Conservation (phyloP, 768 basidiomycete species). For the Termitomyces sp. region DNA sequence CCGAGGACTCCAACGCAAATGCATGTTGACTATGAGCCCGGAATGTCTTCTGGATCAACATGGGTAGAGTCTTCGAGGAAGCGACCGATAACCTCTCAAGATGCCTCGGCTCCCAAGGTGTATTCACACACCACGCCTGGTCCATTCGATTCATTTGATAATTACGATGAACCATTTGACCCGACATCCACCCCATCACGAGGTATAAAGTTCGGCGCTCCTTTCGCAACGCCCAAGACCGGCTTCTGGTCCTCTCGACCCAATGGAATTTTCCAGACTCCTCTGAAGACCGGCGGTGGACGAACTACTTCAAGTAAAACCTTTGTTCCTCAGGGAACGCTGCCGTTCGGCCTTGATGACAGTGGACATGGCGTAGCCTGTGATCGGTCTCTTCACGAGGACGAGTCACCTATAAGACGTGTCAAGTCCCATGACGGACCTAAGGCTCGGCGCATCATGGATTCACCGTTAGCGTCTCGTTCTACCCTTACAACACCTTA, state of each 20-base stretch:
- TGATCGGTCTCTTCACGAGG: slow-evolving; percentile 26
- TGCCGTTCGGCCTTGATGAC: slow-evolving; percentile 27
- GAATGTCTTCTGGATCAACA: slow-evolving; percentile 30
- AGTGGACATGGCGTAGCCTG: slow-evolving; percentile 20
- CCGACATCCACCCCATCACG: slow-evolving; percentile 80
- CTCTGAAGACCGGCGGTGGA: slow-evolving; percentile 31
- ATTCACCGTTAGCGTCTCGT: slow-evolving; percentile 26
- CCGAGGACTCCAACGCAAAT: slow-evolving; percentile 50
- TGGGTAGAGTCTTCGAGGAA: slow-evolving; percentile 48
- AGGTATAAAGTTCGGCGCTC: slow-evolving; percentile 55
- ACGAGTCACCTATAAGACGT: slow-evolving; percentile 54
- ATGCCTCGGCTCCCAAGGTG: slow-evolving; percentile 31
- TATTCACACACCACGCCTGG: slow-evolving; percentile 34
- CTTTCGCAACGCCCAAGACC: slow-evolving; percentile 64
- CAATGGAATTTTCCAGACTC: slow-evolving; percentile 48
- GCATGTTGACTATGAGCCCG: slow-evolving; percentile 20
- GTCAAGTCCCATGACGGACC: slow-evolving; percentile 27
- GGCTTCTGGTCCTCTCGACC: slow-evolving; percentile 40
- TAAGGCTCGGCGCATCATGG: slow-evolving; percentile 26
- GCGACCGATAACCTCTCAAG: slow-evolving; percentile 53
- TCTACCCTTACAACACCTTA: slow-evolving; percentile 11
- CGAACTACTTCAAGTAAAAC: slow-evolving; percentile 23
- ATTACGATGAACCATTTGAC: slow-evolving; percentile 61
- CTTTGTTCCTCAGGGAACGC: slow-evolving; percentile 23
- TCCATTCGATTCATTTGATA: slow-evolving; percentile 25